Base-by-base conservation (phyloP, 345 rosid genomes). In the Moricandia arvensis region DNA sequence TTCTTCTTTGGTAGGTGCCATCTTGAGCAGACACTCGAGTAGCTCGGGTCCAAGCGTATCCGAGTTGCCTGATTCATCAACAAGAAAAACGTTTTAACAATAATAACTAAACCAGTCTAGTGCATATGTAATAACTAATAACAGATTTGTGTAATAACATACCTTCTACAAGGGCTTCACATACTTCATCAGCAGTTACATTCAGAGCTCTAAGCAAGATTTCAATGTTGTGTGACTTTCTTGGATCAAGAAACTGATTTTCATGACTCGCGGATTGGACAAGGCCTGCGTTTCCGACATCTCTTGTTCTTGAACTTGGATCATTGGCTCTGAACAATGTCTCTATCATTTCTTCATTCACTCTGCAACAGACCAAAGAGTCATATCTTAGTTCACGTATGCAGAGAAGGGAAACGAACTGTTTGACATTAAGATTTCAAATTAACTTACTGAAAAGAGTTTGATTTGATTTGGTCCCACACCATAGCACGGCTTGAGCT, bases 261-360 rank as follows among this genome's bases (percentile, higher is more conserved):
- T 90, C 18, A 1, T 78, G 80, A 79, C 82, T 91, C 80, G 86
- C 18, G 54, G 82, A 58, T 0, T 83, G 66, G 74, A 79, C 59
- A 41, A 81, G 33, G 5, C 75, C 82, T 37, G 80, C 57, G 43
- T 72, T 68, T 24, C 62, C 81, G 18, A 68, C 74, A 4, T 85
- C 96, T 81, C 80, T 91, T 0, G 62, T 24, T 64, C 76, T 76
- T 37, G 79, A 64, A 75, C 68, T 87, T 0, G 90, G 82, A 79
- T 83, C 83, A 66, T 87, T 95, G 4, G 80, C 89, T 79, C 72
- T 77, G 61, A 95, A 95, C 62, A 95, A 77, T 6, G 96, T 92
- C 85, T 95, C 96, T 10, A 95, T 95, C 99, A 88, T 95, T 71
- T 95, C 97, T 76, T 95, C 99, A 72, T 95, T 89, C 76, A 95